Base-by-base conservation (phyloP, 164 flowering plant genomes). In the Nymphaea thermarum region DNA sequence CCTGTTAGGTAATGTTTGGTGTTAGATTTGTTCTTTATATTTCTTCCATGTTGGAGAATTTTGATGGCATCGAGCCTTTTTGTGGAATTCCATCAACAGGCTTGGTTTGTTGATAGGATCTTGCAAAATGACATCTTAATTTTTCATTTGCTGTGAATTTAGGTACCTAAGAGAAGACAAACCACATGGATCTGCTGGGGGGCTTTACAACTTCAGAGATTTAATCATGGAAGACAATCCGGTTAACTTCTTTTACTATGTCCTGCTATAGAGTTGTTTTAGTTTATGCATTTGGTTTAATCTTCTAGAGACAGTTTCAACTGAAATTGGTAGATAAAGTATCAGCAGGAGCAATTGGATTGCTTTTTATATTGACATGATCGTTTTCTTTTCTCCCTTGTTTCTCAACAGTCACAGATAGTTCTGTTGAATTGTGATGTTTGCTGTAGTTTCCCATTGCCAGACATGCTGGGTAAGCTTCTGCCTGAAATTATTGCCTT, bases 141-240 rank as follows among this genome's bases (percentile, higher is more conserved):
- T 7, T 47, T 47, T 47, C 11, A 47, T 7, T 47, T 47, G 55
- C 55, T 47, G 6, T 45, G 42, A 1, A 42, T 57, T 60, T 42
- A 94, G 98, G 82, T 94, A 94, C 76, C 74, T 94, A 85, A 88
- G 65, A 80, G 98, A 94, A 80, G 97, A 91, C 73, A 94, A 85
- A 67, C 97, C 98, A 43, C 97, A 87, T 78, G 98, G 98, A 73
- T 94, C 98, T 15, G 97, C 98, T 72, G 98, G 98, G 69, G 98
- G 96, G 11, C 88, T 94, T 62, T 91, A 89, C 79, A 85, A 81
- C 69, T 94, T 91, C 73, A 84, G 97, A 76, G 96, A 94, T 81
- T 84, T 81, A 71, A 89, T 94, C 75, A 87, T 94, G 97, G 96
- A 94, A 81, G 98, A 94, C 60, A 81, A 65, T 72, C 98, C 98